Conservation (phyloP, 495 filamentous ascomycete species). For the Aspergillus nidulans region DNA sequence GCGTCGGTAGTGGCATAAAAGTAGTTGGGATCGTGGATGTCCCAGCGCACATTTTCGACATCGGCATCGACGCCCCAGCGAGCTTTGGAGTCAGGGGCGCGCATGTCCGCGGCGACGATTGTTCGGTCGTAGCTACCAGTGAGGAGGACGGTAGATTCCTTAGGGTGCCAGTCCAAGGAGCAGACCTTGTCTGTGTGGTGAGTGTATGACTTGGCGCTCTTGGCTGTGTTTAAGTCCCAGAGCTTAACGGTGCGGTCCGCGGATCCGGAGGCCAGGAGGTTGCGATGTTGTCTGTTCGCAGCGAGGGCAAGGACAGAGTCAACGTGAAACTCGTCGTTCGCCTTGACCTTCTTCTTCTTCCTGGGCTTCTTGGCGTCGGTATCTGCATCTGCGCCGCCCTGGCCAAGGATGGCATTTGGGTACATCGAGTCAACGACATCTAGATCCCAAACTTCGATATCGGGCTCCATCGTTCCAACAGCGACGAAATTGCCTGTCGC, state of each 20-base stretch:
- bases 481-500: conserved; percentile 80
- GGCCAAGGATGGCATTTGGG: conserved; percentile 93
- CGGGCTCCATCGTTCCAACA: conserved; percentile 93
- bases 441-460: conserved; percentile 98
- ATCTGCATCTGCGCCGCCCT: conserved; percentile 54
- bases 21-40: conserved; percentile 84
- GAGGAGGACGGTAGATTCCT: conserved; percentile 79
- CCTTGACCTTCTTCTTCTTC: conserved; percentile 78
- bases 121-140: conserved; percentile 94
- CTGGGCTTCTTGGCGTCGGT: conserved; percentile 62
- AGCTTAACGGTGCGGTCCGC: conserved; percentile 96
- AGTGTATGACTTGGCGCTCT: conserved; percentile 90
- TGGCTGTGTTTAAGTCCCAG: conserved; percentile 89
- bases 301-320: conserved; percentile 88
- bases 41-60: conserved; percentile 88
- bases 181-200: conserved; percentile 94
- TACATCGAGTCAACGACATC: conserved; percentile 96
- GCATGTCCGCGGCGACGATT: conserved; percentile 87
- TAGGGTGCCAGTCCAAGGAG: conserved; percentile 86
- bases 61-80: conserved; percentile 92
- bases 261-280: conserved; percentile 91
- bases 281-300: conserved; percentile 86
- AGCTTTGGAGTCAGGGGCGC: conserved; percentile 75
- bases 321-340: conserved; percentile 88
- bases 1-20: conserved; percentile 95